Conservation (phyloP, 768 basidiomycete species). For the Collybiopsis luxurians region DNA sequence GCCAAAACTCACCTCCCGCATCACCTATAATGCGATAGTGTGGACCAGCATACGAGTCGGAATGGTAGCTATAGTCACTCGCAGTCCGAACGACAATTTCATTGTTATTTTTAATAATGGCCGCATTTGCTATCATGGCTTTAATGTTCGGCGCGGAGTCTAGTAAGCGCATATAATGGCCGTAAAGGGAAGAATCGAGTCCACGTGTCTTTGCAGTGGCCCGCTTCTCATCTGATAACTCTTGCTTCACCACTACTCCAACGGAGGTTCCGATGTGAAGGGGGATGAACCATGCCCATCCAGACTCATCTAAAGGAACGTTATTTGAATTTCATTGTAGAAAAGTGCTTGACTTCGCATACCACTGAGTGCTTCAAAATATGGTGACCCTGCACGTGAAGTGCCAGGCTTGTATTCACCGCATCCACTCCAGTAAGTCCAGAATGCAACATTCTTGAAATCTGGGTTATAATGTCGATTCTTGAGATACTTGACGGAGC, state of each 20-base stretch:
- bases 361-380: slow-evolving; percentile 59
- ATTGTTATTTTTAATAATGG: slow-evolving; percentile 15
- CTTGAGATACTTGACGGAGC: slow-evolving; percentile 56
- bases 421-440: slow-evolving; percentile 63
- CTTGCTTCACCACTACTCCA: slow-evolving; percentile 47
- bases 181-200: slow-evolving; percentile 18
- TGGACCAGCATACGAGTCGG: slow-evolving; percentile 29
- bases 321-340: no score
- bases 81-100: slow-evolving; percentile 19
- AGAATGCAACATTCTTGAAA: slow-evolving; percentile 59
- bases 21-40: slow-evolving; percentile 38
- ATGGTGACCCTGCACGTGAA: slow-evolving; percentile 42
- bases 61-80: slow-evolving; percentile 36
- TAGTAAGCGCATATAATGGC: slow-evolving; percentile 46
- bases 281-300: slow-evolving; percentile 59
- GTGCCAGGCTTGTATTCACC: slow-evolving; percentile 42
- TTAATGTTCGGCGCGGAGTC: slow-evolving; percentile 40
- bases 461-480: slow-evolving; percentile 52
- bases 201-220: slow-evolving; percentile 12
- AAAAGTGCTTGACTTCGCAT: not conserved
- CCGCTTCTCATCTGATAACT: slow-evolving; percentile 31
- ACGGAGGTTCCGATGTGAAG: slow-evolving; percentile 49
- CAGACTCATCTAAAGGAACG: slow-evolving; percentile 38
- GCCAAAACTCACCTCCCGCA: slow-evolving; percentile 34
- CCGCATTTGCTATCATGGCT: slow-evolving; percentile 26